Conservation (phyloP, 2,329 filamentous ascomycete genomes). For the Anisogramma anomala region DNA sequence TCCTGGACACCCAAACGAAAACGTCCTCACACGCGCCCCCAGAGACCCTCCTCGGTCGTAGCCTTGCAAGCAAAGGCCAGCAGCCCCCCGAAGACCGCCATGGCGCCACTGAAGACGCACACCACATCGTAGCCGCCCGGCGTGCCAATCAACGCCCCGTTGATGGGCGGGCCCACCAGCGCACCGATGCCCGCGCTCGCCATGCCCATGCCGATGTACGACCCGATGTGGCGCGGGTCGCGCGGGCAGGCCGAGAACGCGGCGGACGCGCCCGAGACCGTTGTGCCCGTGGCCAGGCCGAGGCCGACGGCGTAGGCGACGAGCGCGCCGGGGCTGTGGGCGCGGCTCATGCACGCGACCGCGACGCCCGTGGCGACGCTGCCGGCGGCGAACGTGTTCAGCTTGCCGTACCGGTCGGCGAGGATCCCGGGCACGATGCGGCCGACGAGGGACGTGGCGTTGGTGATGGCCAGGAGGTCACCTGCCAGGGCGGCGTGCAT, state of each 20-base stretch:
- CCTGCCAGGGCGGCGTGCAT: conserved; percentile 3
- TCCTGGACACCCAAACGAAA: too few relatives aligned
- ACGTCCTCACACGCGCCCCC: background rate
- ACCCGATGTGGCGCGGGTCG: conserved; percentile 42
- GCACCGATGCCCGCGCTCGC: conserved; percentile 31
- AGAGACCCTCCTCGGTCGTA: background rate
- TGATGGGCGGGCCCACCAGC: conserved; percentile 35
- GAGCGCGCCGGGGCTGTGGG: conserved; percentile 21
- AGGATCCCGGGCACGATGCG: conserved; percentile 1
- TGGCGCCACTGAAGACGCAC: conserved; percentile 2
- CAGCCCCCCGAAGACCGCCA: background rate
- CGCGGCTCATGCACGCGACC: conserved; percentile 28
- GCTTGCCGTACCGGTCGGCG: background rate
- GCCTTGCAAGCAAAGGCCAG: background rate
- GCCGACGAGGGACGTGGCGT: conserved; percentile 8
- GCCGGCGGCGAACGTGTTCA: background rate
- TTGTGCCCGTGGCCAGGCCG: conserved; percentile 31
- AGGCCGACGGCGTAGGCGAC: conserved; percentile 27
- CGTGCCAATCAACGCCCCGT: conserved; percentile 25
- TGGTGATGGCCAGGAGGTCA: conserved; percentile 13
- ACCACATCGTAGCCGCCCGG: conserved; percentile 29
- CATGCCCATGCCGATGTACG: conserved; percentile 42
- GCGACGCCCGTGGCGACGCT: conserved; percentile 21
- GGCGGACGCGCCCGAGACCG: conserved; percentile 33
- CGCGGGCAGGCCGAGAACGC: conserved; percentile 31